phyloP scores from a whole-genome alignment of 345 rosid genomes.

The Linum tenue region DNA sequence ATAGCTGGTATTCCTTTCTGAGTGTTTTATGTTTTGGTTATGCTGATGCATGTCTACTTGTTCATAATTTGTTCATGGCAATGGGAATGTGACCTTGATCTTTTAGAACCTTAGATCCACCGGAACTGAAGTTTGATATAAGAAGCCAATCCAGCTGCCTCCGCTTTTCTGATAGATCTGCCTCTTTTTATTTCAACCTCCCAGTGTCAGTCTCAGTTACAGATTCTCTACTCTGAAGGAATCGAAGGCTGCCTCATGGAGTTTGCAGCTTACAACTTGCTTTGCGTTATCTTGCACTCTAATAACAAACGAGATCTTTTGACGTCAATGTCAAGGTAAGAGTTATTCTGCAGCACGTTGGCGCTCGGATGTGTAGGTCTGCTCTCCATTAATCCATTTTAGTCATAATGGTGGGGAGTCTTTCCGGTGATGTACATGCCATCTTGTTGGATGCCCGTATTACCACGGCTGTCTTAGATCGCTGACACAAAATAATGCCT shows the following conservation, averaged over 20 bases:
- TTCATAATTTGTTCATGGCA: no score
- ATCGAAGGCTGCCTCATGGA: conserved; percentile 84
- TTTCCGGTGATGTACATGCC: background rate
- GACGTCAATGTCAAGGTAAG: conserved; percentile 86
- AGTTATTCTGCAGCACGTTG: conserved; percentile 7
- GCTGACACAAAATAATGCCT: background rate
- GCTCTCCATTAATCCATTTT: background rate
- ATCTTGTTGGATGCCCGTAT: background rate
- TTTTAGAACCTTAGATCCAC: background rate
- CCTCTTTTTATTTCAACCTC: conserved; percentile 16
- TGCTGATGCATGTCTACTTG: background rate
- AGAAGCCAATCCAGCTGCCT: no score
- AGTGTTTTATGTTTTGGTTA: no score
- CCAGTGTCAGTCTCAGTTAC: conserved; percentile 94
- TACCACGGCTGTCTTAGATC: background rate
- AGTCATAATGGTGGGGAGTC: background rate
- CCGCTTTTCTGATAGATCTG: conserved; percentile 1
- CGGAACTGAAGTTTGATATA: no score
- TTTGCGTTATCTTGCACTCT: conserved; percentile 81
- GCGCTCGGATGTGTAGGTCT: background rate
- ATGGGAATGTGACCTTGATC: background rate
- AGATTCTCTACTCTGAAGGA: conserved; percentile 85
- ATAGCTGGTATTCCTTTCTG: background rate
- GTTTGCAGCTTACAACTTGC: conserved; percentile 87
- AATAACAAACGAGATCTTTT: conserved; percentile 74